phyloP scores from a whole-genome alignment of 805 yeast species.

The Saccharomycopsis synnaedendra region DNA sequence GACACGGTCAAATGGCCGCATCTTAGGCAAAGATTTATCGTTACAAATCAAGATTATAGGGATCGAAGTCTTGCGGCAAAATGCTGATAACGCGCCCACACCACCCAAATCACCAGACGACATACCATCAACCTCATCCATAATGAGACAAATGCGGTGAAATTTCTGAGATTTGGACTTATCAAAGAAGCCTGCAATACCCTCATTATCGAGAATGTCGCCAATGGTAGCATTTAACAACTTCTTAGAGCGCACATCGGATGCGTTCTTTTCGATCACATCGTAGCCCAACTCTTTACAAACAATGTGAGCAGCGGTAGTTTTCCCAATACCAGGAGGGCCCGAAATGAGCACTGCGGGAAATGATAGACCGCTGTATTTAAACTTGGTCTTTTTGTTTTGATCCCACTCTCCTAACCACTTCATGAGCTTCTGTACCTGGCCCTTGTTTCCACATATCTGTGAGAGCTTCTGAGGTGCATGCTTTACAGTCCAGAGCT shows the following conservation, averaged over 20 bases:
- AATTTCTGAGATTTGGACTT: constrained; percentile 30
- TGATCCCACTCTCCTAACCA: constrained; percentile 77
- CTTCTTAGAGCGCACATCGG: constrained; percentile 83
- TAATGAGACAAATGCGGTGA: constrained; percentile 61
- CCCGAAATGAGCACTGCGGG: constrained; percentile 87
- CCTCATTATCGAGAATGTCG: constrained; percentile 66
- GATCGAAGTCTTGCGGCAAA: constrained; percentile 73
- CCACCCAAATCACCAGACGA: constrained; percentile 99
- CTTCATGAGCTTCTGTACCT: constrained; percentile 46
- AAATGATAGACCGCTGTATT: constrained; percentile 47
- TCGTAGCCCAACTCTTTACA: constrained; percentile 77
- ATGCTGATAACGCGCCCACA: constrained; percentile 83
- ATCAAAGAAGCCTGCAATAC: constrained; percentile 69
- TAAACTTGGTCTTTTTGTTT: constrained; percentile 39
- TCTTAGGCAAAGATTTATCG: constrained; percentile 84
- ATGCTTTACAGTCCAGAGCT: constrained; percentile 86
- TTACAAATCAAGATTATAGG: constrained; percentile 92
- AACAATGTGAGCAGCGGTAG: constrained; percentile 75
- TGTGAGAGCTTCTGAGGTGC: constrained; percentile 73
- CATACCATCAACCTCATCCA: constrained; percentile 99
- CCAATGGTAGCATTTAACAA: constrained; percentile 59
- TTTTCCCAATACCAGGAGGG: constrained; percentile 90
- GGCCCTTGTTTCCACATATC: constrained; percentile 84
- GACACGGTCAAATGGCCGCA: constrained; percentile 88
- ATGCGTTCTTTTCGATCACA: constrained; percentile 75